phyloP scores from a whole-genome alignment of 371 early-diverging fungal species.

The Circinella umbellata region DNA sequence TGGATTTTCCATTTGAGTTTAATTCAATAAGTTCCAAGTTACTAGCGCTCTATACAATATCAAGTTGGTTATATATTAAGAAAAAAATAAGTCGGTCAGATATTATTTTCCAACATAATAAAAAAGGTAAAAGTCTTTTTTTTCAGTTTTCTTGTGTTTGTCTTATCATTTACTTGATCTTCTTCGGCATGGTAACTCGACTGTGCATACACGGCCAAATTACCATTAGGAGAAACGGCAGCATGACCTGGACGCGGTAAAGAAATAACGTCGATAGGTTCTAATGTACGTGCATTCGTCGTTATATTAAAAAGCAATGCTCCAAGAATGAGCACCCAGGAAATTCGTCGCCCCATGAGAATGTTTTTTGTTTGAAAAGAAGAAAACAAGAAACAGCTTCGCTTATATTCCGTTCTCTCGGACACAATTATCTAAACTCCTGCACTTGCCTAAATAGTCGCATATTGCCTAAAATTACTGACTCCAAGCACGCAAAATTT shows the following conservation, averaged over 20 bases:
- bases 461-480: neutral
- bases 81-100: too few species aligned
- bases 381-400: neutral
- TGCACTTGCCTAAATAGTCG: neutral
- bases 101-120: too few species aligned
- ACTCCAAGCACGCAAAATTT: neutral
- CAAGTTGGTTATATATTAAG: neutral
- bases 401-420: neutral
- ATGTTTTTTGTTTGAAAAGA: neutral
- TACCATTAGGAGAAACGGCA: conserved; percentile 53
- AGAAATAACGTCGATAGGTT: conserved; percentile 54
- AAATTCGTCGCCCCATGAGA: neutral
- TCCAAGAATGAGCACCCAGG: conserved; percentile 5
- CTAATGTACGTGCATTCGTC: neutral
- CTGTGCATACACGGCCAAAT: conserved; percentile 54
- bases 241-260: conserved; percentile 55
- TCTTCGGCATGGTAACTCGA: conserved; percentile 50
- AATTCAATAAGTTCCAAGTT: conserved; percentile 53
- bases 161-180: conserved; percentile 39
- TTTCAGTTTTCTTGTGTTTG: neutral
- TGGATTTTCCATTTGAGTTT: conserved; percentile 25
- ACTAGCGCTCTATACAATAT: conserved; percentile 35
- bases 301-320: neutral
- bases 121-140: too few species aligned
- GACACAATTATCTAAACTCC: neutral